phyloP scores from a whole-genome alignment of 805 yeast genomes.

The Candida germanica region DNA sequence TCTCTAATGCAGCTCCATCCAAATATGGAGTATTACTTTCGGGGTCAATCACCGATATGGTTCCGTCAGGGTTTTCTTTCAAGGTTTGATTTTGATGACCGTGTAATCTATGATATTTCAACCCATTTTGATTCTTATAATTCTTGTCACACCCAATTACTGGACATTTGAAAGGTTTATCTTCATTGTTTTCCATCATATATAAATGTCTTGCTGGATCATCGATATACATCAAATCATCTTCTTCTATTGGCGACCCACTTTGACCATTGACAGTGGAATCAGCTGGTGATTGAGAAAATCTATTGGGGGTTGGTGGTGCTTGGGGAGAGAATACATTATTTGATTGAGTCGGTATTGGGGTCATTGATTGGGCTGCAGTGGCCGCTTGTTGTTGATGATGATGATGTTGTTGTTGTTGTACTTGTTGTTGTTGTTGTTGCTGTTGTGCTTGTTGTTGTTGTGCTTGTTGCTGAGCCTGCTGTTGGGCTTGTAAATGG shows the following conservation, averaged over 20 bases:
- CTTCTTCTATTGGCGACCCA: conserved; percentile 39
- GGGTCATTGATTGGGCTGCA: conserved; percentile 14
- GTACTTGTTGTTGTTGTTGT: conserved; percentile 10
- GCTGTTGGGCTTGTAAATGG: conserved; percentile 16
- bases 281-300: conserved; percentile 14
- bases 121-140: conserved; percentile 95
- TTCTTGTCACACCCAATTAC: conserved; percentile 98
- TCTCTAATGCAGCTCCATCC: conserved; percentile 92
- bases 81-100: conserved; percentile 96
- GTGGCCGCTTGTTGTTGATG: conserved; percentile 13
- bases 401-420: conserved; percentile 8
- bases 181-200: conserved; percentile 87
- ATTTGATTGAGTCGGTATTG: conserved; percentile 10
- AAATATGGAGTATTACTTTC: conserved; percentile 83
- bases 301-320: conserved; percentile 17
- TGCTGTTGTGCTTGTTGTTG: conserved; percentile 12
- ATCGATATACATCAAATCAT: conserved; percentile 79
- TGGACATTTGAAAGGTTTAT: conserved; percentile 95
- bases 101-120: conserved; percentile 91
- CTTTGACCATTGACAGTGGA: conserved; percentile 13
- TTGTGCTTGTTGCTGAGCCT: conserved; percentile 15
- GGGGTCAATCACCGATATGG: conserved; percentile 90
- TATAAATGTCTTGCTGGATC: conserved; percentile 95
- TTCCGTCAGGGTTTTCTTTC: conserved; percentile 88
- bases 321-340: conserved; percentile 12